Evolutionary conservation across 2,329 filamentous ascomycete genomes (phyloP).

Genomic region (Botrytis tulipae): DNA sequence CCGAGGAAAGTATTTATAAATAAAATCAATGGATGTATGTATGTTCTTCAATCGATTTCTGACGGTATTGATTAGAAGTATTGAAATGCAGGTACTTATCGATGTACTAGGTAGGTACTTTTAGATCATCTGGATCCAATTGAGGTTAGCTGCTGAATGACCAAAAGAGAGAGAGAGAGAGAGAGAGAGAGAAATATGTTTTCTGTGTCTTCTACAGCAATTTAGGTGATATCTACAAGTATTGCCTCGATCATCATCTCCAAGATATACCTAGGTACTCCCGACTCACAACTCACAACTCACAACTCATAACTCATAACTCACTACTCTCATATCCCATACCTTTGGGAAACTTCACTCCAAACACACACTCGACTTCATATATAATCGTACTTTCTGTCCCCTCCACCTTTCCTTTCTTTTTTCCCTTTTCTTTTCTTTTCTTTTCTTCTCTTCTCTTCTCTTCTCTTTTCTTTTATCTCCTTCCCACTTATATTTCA

Average conservation of each 20-base stretch:
- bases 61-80: neutral
- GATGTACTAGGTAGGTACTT: neutral
- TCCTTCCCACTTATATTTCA: neutral
- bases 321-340: neutral
- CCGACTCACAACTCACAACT: neutral
- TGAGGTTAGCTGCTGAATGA: neutral
- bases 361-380: neutral
- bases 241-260: neutral
- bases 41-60: neutral
- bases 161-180: neutral
- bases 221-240: neutral
- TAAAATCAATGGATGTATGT: neutral
- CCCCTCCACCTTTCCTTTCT: neutral
- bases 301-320: neutral
- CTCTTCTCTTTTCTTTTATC: neutral
- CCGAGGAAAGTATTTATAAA: neutral
- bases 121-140: neutral
- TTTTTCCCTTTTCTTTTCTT: no score
- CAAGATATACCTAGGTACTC: neutral
- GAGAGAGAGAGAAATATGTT: neutral
- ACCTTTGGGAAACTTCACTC: neutral
- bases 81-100: neutral
- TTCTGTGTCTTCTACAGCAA: neutral
- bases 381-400: neutral
- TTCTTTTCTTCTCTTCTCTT: no score